Conservation (phyloP, 768 basidiomycete genomes). For the Boletellus ananiceps region DNA sequence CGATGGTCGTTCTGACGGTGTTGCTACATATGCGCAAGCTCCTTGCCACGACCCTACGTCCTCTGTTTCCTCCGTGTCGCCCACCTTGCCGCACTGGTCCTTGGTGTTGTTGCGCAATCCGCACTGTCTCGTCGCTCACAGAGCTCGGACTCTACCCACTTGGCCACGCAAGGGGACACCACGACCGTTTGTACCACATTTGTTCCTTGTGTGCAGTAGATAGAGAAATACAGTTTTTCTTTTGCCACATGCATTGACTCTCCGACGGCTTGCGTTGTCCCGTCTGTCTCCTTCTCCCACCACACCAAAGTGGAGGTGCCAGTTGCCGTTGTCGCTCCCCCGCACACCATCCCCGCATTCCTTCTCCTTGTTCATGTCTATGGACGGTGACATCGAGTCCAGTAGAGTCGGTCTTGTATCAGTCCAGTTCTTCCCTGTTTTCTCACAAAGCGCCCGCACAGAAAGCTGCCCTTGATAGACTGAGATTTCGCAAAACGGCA, state of each 20-base stretch:
- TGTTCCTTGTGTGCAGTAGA: conserved; percentile 29
- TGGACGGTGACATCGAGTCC: conserved; percentile 40
- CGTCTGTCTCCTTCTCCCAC: conserved; percentile 18
- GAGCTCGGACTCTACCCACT: neutral
- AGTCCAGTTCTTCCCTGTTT: conserved; percentile 27
- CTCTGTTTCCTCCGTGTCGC: neutral
- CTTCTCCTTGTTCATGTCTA: conserved; percentile 41
- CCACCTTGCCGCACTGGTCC: neutral
- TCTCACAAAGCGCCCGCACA: conserved; percentile 35
- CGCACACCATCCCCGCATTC: conserved; percentile 14
- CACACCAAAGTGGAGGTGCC: conserved; percentile 15
- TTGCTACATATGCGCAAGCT: neutral
- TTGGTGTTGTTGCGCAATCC: neutral
- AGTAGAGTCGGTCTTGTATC: conserved; percentile 45
- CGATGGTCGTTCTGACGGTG: neutral
- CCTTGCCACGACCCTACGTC: neutral
- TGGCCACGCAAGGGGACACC: conserved; percentile 3
- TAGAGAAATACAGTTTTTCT: conserved; percentile 36
- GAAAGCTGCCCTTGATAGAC: conserved; percentile 43
- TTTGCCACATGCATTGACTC: conserved; percentile 50
- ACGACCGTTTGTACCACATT: conserved; percentile 18
- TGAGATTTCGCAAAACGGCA: conserved; percentile 44
- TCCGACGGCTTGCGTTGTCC: conserved; percentile 43
- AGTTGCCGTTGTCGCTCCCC: conserved; percentile 6
- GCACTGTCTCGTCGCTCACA: neutral